Base-by-base conservation (phyloP, 768 basidiomycete genomes). In the Leccinum fibrillosum region DNA sequence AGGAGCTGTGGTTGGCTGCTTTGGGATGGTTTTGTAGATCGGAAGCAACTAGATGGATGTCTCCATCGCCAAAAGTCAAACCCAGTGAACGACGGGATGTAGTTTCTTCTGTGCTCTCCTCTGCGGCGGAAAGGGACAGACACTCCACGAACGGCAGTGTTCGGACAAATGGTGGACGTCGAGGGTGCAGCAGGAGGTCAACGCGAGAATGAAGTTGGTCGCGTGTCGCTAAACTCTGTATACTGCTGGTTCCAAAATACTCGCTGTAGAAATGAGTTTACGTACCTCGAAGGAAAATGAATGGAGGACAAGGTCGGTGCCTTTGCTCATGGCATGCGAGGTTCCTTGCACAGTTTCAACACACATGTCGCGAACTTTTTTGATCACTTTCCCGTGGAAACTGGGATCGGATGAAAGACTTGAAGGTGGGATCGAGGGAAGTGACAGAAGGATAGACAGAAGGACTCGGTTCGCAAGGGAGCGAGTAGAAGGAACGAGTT, bases 101-200 rank as follows among this genome's bases (percentile, higher is more conserved):
- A 3, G 59, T 66, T 71, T 92, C 90, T 65, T 90, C 88, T 19
- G 78, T 75, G 30, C 82, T 78, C 65, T 89, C 88, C 62, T 91
- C 88, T 2, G 75, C 73, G 26, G 78, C 79, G 62, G 84, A 85
- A 28, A 92, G 76, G 12, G 85, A 79, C 15, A 91, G 67, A 1
- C 78, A 71, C 60, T 88, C 88, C 11, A 88, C 67, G 30, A 80
- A 76, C 15, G 90, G 89, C 56, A 89, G 70, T 4, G 86, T 78
- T 48, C 87, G 84, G 54, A 91, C 77, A 12, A 90, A 72, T 8
- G 91, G 88, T 9, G 92, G 92, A 5, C 89, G 77, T 21, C 90
- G 86, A 49, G 92, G 91, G 64, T 94, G 92, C 11, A 94, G 67
- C 23, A 92, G 73, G 26, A 86, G 68, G 57, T 90, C 89, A 49